These are phyloP conservation scores for Saccharomyces hybrid DNA, from an alignment of 1,139 yeast genomes.

Conservation along the genomic window DNA sequence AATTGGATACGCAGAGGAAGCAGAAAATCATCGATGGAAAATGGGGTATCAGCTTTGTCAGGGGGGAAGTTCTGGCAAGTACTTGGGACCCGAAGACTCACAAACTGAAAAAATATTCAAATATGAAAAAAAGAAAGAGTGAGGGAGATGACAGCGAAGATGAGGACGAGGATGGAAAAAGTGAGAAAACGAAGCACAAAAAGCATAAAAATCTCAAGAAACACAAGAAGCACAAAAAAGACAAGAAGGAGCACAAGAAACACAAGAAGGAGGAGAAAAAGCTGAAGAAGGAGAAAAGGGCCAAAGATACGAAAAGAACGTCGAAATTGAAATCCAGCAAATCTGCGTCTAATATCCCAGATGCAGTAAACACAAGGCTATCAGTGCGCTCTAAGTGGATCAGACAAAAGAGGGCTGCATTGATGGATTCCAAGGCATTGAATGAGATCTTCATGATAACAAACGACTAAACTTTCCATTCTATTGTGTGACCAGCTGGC, in stretches of 20 bases:
- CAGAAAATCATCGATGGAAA: slow-evolving; percentile 66
- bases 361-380: slow-evolving; percentile 51
- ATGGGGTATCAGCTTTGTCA: slow-evolving; percentile 82
- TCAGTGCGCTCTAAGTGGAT: slow-evolving; percentile 84
- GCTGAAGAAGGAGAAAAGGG: slow-evolving; percentile 28
- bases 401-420: slow-evolving; percentile 82
- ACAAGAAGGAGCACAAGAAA: slow-evolving; percentile 23
- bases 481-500: no score
- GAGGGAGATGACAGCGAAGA: slow-evolving; percentile 3
- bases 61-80: slow-evolving; percentile 74
- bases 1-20: slow-evolving; percentile 57
- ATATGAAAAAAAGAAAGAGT: background rate
- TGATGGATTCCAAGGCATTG: slow-evolving; percentile 78
- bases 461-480: slow-evolving; percentile 25
- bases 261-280: slow-evolving; percentile 28
- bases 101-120: slow-evolving; percentile 29
- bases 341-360: slow-evolving; percentile 26
- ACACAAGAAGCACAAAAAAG: slow-evolving; percentile 3
- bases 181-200: background rate
- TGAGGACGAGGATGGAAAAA: slow-evolving; percentile 3
- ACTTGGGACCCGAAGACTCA: slow-evolving; percentile 72
- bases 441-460: slow-evolving; percentile 90
- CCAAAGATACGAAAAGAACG: slow-evolving; percentile 29
- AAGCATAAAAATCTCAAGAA: background rate
- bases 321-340: slow-evolving; percentile 13